Percentiles rank a stretch among this genome's conserved stretches.
phyloP scores from a whole-genome alignment of 768 basidiomycete species.

The Amanita subjunquillea region DNA sequence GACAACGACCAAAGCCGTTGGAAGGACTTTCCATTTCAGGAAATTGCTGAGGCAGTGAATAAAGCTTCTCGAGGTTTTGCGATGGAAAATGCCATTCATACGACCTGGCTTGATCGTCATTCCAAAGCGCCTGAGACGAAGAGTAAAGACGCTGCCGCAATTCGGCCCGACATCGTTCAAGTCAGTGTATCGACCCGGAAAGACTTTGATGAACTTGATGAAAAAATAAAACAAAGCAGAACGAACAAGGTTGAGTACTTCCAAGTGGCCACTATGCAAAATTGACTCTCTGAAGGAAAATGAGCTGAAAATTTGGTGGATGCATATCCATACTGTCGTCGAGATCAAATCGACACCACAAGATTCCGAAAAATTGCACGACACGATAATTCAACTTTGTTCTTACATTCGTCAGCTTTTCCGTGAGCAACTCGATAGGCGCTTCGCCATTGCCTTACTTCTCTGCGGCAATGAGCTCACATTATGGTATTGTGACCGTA shows the following conservation, averaged over 20 bases:
- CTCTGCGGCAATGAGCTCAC: constrained; percentile 4
- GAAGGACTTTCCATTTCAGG: not conserved
- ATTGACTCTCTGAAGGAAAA: not conserved
- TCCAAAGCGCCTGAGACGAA: not conserved
- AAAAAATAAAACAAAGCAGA: not conserved
- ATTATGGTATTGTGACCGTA: constrained; percentile 4
- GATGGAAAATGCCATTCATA: not conserved
- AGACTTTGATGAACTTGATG: not conserved
- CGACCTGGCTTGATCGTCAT: not conserved
- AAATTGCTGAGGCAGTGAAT: not conserved
- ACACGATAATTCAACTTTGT: not conserved
- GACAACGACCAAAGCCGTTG: not conserved
- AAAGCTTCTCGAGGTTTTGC: not conserved
- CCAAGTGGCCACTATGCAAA: no score
- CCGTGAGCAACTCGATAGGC: constrained; percentile 8
- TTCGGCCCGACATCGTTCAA: not conserved
- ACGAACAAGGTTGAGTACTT: not conserved
- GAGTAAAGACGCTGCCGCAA: not conserved
- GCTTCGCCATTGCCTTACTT: constrained; percentile 4
- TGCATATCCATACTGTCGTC: not conserved
- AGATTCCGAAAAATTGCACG: not conserved
- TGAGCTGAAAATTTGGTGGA: not conserved
- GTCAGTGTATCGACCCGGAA: not conserved
- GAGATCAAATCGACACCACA: not conserved
- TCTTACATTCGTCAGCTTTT: constrained; percentile 8